Conservation (phyloP, 164 flowering plant genomes). For the Aristolochia californica region DNA sequence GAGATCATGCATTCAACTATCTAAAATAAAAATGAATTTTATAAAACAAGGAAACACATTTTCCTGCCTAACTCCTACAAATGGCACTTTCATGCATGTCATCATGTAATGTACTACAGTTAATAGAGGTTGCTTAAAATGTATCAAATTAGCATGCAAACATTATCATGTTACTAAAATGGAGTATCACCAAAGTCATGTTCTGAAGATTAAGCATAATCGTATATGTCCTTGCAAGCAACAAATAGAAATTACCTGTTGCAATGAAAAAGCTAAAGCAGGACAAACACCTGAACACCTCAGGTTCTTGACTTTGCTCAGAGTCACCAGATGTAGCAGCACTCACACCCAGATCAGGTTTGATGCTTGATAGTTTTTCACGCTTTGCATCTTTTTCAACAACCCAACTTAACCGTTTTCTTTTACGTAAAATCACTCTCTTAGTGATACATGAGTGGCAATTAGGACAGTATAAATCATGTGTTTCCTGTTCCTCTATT, state of each 20-base stretch:
- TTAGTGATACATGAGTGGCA: constrained; percentile 70
- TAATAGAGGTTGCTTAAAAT: no score
- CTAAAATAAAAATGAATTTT: no score
- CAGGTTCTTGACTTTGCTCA: constrained; percentile 18
- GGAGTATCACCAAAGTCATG: no score
- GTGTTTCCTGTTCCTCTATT: constrained; percentile 59
- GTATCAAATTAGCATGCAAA: no score
- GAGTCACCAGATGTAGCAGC: not conserved
- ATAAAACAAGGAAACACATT: no score
- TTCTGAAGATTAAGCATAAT: no score
- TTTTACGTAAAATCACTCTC: constrained; percentile 58
- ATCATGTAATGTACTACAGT: no score
- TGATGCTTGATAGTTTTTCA: constrained; percentile 15
- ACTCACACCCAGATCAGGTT: constrained; percentile 6
- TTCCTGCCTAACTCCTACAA: no score
- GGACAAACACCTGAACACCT: constrained; percentile 56
- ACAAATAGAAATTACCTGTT: constrained; percentile 31
- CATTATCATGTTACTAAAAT: no score
- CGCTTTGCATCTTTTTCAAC: constrained; percentile 19
- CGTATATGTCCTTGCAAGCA: no score
- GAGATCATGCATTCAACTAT: no score
- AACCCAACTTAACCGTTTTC: constrained; percentile 26
- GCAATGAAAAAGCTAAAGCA: constrained; percentile 71
- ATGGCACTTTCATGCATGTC: no score
- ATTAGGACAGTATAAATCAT: constrained; percentile 76